Conservation (phyloP, 1,284 basidiomycete species). For the Sanghuangporus weigelae region DNA sequence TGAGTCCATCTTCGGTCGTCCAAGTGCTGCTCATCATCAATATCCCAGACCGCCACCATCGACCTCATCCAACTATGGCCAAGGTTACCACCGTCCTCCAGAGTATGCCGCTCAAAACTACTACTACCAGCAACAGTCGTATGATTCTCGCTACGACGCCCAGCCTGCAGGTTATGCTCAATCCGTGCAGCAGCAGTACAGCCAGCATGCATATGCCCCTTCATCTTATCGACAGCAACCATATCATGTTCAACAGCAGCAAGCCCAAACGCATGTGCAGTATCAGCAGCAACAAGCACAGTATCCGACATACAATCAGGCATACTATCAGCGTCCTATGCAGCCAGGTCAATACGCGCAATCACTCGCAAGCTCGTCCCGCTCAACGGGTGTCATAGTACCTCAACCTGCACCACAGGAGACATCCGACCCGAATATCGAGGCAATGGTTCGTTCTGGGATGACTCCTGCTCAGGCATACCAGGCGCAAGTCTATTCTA, state of each 20-base stretch:
- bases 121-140: slow-evolving; percentile 18
- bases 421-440: slow-evolving; percentile 46
- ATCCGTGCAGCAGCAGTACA: slow-evolving; percentile 5
- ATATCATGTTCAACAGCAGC: slow-evolving; percentile 17
- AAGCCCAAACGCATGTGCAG: slow-evolving; percentile 12
- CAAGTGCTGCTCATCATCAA: slow-evolving; percentile 53
- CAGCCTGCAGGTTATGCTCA: slow-evolving; percentile 15
- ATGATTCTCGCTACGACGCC: slow-evolving; percentile 13
- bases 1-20: slow-evolving; percentile 78
- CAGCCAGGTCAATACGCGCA: slow-evolving; percentile 36
- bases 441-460: slow-evolving; percentile 43
- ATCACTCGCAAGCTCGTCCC: slow-evolving; percentile 44
- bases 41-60: slow-evolving; percentile 21
- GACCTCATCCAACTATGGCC: slow-evolving; percentile 2
- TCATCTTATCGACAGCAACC: slow-evolving; percentile 18
- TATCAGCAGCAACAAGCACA: slow-evolving; percentile 13
- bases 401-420: slow-evolving; percentile 43
- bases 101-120: slow-evolving; percentile 13
- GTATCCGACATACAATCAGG: slow-evolving; percentile 14
- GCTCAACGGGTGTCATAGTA: slow-evolving; percentile 40
- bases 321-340: slow-evolving; percentile 26
- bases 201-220: slow-evolving; percentile 19
- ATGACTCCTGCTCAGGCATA: slow-evolving; percentile 75
- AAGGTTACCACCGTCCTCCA: slow-evolving; percentile 8
- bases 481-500: slow-evolving; percentile 64